phyloP scores from a whole-genome alignment of 495 filamentous ascomycete genomes.

The Xylaria cubensis region DNA sequence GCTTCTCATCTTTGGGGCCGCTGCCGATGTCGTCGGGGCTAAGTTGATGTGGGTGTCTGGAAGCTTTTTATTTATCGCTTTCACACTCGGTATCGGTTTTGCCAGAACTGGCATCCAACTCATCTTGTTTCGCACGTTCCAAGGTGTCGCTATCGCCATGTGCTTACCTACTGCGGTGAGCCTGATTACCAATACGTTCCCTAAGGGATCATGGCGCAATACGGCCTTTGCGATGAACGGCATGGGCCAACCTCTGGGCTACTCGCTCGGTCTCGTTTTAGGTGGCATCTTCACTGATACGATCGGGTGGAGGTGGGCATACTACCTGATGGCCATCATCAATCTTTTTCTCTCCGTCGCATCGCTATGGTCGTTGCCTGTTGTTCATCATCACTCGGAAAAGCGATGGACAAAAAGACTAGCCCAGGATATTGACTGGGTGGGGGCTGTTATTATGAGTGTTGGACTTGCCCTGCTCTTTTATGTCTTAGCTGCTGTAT shows the following conservation, averaged over 20 bases:
- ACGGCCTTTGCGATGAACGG: conserved; percentile 58
- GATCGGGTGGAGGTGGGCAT: conserved; percentile 58
- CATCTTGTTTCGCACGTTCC: conserved; percentile 58
- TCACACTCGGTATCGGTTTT: conserved; percentile 56
- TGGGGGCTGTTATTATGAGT: conserved; percentile 52
- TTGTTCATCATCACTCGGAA: neutral
- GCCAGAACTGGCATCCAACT: conserved; percentile 53
- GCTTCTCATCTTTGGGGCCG: conserved; percentile 57
- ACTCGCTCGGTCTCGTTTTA: conserved; percentile 56
- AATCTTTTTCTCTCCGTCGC: conserved; percentile 38
- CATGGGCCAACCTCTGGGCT: conserved; percentile 57
- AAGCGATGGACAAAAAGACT: conserved; percentile 27
- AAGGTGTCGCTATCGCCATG: conserved; percentile 57
- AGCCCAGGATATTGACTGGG: conserved; percentile 54
- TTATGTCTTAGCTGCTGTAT: conserved; percentile 49
- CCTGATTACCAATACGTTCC: conserved; percentile 54
- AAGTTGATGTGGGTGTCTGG: conserved; percentile 54
- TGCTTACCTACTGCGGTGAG: conserved; percentile 59
- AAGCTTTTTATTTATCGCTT: conserved; percentile 49
- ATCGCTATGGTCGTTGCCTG: conserved; percentile 19
- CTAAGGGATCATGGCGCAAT: conserved; percentile 51
- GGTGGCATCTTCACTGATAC: conserved; percentile 56
- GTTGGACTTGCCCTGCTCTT: conserved; percentile 53
- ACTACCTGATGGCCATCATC: conserved; percentile 53
- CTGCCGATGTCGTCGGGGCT: conserved; percentile 59